A percentile compares a stretch with the other conserved stretches of the same genome.
Conservation (phyloP, 2,329 filamentous ascomycete species). For the Paecilomyces formosus region DNA sequence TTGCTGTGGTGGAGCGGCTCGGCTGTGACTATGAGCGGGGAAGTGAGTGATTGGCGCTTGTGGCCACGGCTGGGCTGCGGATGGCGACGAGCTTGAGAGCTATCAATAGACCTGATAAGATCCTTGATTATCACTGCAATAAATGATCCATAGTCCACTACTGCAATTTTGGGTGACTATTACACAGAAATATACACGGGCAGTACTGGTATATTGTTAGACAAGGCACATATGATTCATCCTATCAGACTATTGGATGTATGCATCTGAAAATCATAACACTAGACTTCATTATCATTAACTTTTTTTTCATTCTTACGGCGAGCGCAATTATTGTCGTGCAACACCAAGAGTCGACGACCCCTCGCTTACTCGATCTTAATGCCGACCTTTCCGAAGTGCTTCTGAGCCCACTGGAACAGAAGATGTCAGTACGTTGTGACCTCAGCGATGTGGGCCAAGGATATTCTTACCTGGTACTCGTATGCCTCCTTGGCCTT, state of each 20-base stretch:
- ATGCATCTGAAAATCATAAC: too few species aligned
- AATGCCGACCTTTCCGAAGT: slow-evolving; percentile 51
- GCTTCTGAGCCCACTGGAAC: slow-evolving; percentile 41
- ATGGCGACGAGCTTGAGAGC: background rate
- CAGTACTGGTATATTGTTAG: too few species aligned
- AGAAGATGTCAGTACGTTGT: slow-evolving; percentile 10
- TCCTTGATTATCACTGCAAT: background rate
- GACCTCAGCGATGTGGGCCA: slow-evolving; percentile 8
- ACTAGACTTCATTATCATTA: background rate
- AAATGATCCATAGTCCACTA: background rate
- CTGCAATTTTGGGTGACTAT: background rate
- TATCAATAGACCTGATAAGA: background rate
- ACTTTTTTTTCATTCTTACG: too few species aligned
- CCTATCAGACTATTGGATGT: too few species aligned
- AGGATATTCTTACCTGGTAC: slow-evolving; percentile 37
- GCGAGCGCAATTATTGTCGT: background rate
- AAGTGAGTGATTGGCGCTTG: background rate
- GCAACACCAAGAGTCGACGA: background rate
- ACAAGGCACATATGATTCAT: too few species aligned
- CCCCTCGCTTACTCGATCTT: slow-evolving; percentile 27
- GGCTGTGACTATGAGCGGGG: background rate
- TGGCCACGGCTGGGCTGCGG: background rate
- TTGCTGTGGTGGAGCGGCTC: background rate
- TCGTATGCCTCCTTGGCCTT: slow-evolving; percentile 48
- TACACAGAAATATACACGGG: too few species aligned